These are phyloP conservation scores for Pichia eremophila DNA, from an alignment of 805 yeast species.

Conservation along the genomic window DNA sequence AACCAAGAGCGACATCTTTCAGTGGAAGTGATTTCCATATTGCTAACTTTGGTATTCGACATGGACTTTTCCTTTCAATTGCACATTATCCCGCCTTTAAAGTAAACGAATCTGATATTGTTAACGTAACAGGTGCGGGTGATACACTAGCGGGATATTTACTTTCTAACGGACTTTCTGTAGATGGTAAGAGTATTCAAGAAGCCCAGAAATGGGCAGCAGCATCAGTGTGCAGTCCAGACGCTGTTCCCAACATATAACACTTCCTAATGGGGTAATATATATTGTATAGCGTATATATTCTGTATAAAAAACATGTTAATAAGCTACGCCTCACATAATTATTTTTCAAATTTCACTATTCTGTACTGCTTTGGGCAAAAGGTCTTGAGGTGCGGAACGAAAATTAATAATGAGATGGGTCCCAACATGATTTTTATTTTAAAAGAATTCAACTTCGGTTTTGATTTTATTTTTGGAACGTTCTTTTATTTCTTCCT, in stretches of 20 bases:
- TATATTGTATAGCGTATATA: too few species aligned
- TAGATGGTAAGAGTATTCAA: neutral
- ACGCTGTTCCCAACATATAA: neutral
- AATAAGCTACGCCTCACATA: neutral
- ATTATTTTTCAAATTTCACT: neutral
- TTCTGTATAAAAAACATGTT: neutral
- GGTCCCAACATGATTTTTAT: neutral
- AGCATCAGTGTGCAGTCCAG: neutral
- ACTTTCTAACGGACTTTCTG: slow-evolving; percentile 24
- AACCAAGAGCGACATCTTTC: neutral
- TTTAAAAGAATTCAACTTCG: too few species aligned
- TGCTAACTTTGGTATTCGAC: slow-evolving; percentile 16
- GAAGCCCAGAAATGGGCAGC: neutral
- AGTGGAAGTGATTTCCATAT: neutral
- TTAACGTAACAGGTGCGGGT: slow-evolving; percentile 86
- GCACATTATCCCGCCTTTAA: slow-evolving; percentile 43
- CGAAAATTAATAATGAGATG: neutral
- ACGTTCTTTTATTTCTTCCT: too few species aligned
- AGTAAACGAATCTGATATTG: slow-evolving; percentile 23
- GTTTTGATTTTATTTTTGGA: too few species aligned
- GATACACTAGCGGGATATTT: slow-evolving; percentile 69
- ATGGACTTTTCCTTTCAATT: slow-evolving; percentile 42
- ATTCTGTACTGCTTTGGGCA: neutral
- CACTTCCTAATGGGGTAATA: neutral
- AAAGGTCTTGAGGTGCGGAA: neutral